These are phyloP conservation scores for Wickerhamiella cacticola DNA, from an alignment of 805 yeast genomes.

Conservation along the genomic window DNA sequence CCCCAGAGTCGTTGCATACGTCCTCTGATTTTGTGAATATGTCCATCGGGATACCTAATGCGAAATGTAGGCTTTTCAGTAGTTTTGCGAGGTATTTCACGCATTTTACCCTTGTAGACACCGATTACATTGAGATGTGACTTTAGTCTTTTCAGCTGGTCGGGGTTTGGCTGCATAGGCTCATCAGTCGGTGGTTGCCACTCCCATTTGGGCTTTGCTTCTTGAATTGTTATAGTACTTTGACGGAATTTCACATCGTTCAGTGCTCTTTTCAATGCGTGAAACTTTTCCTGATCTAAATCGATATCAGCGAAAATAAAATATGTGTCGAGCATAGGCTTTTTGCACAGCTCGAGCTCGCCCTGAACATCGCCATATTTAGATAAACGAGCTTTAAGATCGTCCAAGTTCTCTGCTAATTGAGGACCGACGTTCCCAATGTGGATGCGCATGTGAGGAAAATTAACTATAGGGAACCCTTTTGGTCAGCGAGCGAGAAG, in stretches of 20 bases:
- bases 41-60: slow-evolving; percentile 52
- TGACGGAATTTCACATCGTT: slow-evolving; percentile 73
- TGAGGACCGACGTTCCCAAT: slow-evolving; percentile 55
- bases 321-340: slow-evolving; percentile 39
- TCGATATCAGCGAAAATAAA: slow-evolving; percentile 60
- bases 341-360: slow-evolving; percentile 43
- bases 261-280: slow-evolving; percentile 42
- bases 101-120: slow-evolving; percentile 46
- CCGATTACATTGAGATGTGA: slow-evolving; percentile 29
- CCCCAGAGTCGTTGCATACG: slow-evolving; percentile 56
- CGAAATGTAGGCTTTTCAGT: slow-evolving; percentile 51
- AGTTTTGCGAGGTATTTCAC: slow-evolving; percentile 41
- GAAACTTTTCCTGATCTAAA: slow-evolving; percentile 36
- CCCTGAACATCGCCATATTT: slow-evolving; percentile 47
- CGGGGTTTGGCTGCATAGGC: slow-evolving; percentile 19
- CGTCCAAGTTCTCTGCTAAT: slow-evolving; percentile 36
- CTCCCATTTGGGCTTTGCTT: slow-evolving; percentile 45
- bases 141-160: slow-evolving; percentile 28
- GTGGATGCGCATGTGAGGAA: slow-evolving; percentile 35
- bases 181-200: slow-evolving; percentile 35
- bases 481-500: slow-evolving; percentile 3
- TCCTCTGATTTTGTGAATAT: slow-evolving; percentile 2
- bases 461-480: not conserved
- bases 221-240: slow-evolving; percentile 44
- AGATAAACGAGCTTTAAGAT: slow-evolving; percentile 43